phyloP scores from a whole-genome alignment of 139 green algal species.

The Marvania coccoides region DNA sequence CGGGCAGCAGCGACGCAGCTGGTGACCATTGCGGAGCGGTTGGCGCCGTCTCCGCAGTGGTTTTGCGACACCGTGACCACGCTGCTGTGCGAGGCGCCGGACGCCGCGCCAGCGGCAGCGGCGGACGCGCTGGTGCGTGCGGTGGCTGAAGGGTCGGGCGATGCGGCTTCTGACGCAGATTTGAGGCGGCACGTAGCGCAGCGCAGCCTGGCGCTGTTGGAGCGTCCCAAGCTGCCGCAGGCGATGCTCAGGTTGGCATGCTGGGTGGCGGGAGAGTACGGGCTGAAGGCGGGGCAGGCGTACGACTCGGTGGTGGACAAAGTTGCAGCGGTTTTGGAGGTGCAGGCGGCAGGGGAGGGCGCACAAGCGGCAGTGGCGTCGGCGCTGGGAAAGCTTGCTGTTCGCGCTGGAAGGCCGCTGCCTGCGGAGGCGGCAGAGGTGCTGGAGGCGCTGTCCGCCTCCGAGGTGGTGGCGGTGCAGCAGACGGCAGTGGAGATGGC shows the following conservation, averaged over 20 bases:
- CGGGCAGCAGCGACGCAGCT: conserved; percentile 38
- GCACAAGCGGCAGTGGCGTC: not conserved
- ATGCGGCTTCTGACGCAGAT: conserved; percentile 29
- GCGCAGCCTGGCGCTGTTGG: conserved; percentile 58
- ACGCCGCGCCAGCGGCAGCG: not conserved
- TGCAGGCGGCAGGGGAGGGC: conserved; percentile 15
- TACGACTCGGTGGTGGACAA: conserved; percentile 33
- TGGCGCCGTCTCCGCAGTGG: conserved; percentile 77
- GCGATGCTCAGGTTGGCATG: conserved; percentile 51
- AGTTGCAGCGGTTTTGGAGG: conserved; percentile 43
- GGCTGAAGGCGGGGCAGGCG: conserved; percentile 25
- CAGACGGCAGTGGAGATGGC: conserved; percentile 78
- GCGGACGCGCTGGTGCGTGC: conserved; percentile 76
- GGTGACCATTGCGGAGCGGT: conserved; percentile 75
- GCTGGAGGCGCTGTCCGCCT: conserved; percentile 22
- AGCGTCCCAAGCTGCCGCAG: conserved; percentile 59
- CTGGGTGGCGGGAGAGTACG: conserved; percentile 94
- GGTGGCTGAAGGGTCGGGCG: conserved; percentile 77
- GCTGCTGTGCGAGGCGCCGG: conserved; percentile 20
- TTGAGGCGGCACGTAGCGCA: conserved; percentile 40
- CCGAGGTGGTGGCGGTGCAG: conserved; percentile 69
- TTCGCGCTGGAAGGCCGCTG: conserved; percentile 24
- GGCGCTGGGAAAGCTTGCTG: conserved; percentile 65
- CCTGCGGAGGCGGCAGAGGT: conserved; percentile 33
- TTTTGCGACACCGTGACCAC: conserved; percentile 84